Evolutionary conservation across 108 stramenopile genomes (phyloP), one percentile per base, ranked within the genome.

Genomic region (Poteriospumella lacustris): DNA sequence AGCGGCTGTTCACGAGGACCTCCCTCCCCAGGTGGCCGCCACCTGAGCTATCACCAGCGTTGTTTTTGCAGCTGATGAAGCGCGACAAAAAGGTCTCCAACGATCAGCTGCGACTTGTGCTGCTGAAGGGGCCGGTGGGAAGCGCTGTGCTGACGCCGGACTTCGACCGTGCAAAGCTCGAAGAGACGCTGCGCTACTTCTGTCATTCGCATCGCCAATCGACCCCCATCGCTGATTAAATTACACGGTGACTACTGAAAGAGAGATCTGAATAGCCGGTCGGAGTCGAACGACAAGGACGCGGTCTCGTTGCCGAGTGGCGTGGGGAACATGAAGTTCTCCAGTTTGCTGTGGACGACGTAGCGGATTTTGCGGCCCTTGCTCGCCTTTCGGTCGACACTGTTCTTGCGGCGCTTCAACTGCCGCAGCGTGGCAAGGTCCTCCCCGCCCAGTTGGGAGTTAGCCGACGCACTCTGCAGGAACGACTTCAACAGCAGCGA

Each of bases 281-380:
- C n/a, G n/a, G n/a, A n/a, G n/a, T n/a, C n/a, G n/a, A n/a, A n/a
- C n/a, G n/a, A n/a, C n/a, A n/a, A n/a, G n/a, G n/a, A n/a, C n/a
- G n/a, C n/a, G n/a, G n/a, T n/a, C n/a, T n/a, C n/a, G n/a, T n/a
- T n/a, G n/a, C n/a, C n/a, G n/a, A 91, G 64, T 5, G 87, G 84
- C 58, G 91, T 80, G 0, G 95, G 94, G 78, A 95, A 96, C 52
- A 91, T 94, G 77, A 95, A 96, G 80, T 95, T 94, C 60, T 92
- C 91, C 58, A 96, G 75, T 77, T 95, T 96, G 28, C 91, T 91
- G 75, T 92, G 88, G 26, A 89, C 90, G 36, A 79, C 82, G 86
- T 94, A 96, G 1, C 93, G 91, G 77, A 96, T 89, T 85, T 93
- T 94, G 3, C 95, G 81, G 68, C 95, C 95, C 77, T 96, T 96